Base-by-base conservation (phyloP, 345 rosid genomes). In the Hibiscus trionum region DNA sequence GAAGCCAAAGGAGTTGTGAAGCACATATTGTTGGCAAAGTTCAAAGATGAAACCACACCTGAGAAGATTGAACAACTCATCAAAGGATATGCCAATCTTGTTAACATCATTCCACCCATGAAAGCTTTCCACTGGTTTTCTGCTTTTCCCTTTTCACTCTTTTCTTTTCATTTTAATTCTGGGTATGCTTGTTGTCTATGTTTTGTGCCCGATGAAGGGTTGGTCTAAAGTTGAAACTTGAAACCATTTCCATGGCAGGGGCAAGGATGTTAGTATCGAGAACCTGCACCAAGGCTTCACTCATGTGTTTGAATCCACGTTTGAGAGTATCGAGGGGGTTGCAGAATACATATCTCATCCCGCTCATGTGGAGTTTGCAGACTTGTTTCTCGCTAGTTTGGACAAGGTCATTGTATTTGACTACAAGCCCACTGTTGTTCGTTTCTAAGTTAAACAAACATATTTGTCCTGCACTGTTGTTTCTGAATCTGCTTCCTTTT, bases 281-380 rank as follows among this genome's bases (percentile, higher is more conserved):
- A 91, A 91, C 72, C 8, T 86, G 84, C 90, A 91, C 55, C 97
- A 86, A 73, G 97, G 96, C 8, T 93, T 82, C 84, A 89, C 93
- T 3, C 98, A 91, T 61, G 55, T 91, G 44, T 91, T 93, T 52
- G 86, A 84, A 68, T 86, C 92, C 21, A 85, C 85, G 2, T 93
- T 93, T 60, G 98, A 91, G 78, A 87, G 88, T 76, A 84, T 76
- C 0, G 90, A 87, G 66, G 97, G 81, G 12, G 33, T 91, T 58
- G 88, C 90, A 0, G 93, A 91, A 78, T 93, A 93, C 66, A 3
- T 85, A 65, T 72, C 79, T 79, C 97, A 50, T 77, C 98, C 96
- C 55, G 83, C 75, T 7, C 98, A 93, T 69, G 86, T 86, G 14
- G 88, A 93, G 44, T 89, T 77, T 0, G 88, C 86, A 4, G 82